Evolutionary conservation across 169 alveolate species (phyloP).

Genomic region (Plasmodium reichenowi): DNA sequence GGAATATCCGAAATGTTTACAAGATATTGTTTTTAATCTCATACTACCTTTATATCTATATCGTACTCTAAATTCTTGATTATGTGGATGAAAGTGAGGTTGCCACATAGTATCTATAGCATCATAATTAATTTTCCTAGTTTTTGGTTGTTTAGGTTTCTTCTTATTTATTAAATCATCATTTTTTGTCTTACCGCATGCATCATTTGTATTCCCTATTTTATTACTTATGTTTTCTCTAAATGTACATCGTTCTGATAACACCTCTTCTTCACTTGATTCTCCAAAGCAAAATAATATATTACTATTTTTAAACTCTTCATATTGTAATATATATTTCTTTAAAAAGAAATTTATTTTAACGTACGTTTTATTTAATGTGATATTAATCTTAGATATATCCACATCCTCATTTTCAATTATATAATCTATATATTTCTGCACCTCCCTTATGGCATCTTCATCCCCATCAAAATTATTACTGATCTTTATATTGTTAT

Average conservation of each 20-base stretch:
- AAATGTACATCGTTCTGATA: constrained; percentile 2
- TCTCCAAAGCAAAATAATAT: constrained; percentile 66
- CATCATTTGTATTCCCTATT: not conserved
- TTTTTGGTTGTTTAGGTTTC: constrained; percentile 31
- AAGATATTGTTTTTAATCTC: constrained; percentile 82
- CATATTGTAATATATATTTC: constrained; percentile 23
- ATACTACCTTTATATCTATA: constrained; percentile 83
- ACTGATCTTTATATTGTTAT: not conserved
- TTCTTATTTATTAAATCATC: constrained; percentile 1
- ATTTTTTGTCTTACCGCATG: not conserved
- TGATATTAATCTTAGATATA: constrained; percentile 26
- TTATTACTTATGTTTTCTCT: not conserved
- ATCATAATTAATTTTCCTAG: constrained; percentile 71
- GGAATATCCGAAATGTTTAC: constrained; percentile 78
- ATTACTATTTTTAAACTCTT: constrained; percentile 44
- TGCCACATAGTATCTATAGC: constrained; percentile 84
- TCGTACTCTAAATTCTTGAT: constrained; percentile 83
- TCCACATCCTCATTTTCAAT: constrained; percentile 55
- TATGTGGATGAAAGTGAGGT: constrained; percentile 86
- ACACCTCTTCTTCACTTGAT: constrained; percentile 66
- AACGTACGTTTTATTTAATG: constrained; percentile 8
- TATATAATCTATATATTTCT: constrained; percentile 27
- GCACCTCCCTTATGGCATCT: not conserved
- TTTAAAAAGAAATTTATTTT: constrained; percentile 38
- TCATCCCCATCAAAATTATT: not conserved